These are phyloP conservation scores for Entophlyctis luteolus DNA, from an alignment of 192 early-diverging fungal genomes.

Conservation along the genomic window DNA sequence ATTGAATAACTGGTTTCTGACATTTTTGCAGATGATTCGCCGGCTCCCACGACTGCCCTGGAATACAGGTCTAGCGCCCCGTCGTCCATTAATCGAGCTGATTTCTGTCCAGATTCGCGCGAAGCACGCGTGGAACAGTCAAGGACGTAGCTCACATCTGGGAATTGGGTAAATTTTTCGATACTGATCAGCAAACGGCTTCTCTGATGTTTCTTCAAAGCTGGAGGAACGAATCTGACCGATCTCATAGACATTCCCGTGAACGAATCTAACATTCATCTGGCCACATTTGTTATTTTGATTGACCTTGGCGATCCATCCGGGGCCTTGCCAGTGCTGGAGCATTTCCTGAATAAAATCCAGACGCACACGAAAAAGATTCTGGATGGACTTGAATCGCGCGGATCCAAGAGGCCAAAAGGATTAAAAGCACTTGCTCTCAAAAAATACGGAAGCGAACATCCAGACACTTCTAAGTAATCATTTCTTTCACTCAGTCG, in stretches of 20 bases:
- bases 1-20: background rate
- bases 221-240: slow-evolving; percentile 43
- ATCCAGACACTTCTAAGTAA: slow-evolving; percentile 33
- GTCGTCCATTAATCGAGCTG: slow-evolving; percentile 10
- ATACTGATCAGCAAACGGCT: background rate
- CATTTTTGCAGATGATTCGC: slow-evolving; percentile 37
- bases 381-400: slow-evolving; percentile 37
- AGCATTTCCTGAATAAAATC: slow-evolving; percentile 34
- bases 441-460: slow-evolving; percentile 43
- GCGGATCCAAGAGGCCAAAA: slow-evolving; percentile 51
- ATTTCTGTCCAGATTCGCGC: slow-evolving; percentile 12
- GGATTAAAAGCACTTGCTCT: slow-evolving; percentile 30
- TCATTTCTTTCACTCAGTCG: background rate
- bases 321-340: slow-evolving; percentile 30
- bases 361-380: slow-evolving; percentile 24
- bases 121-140: slow-evolving; percentile 43
- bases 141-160: slow-evolving; percentile 56
- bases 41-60: slow-evolving; percentile 43
- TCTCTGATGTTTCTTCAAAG: slow-evolving; percentile 14
- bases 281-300: slow-evolving; percentile 40
- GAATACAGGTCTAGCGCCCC: slow-evolving; percentile 46
- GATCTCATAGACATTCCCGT: slow-evolving; percentile 46
- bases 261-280: slow-evolving; percentile 48
- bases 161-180: slow-evolving; percentile 39
- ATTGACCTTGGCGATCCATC: slow-evolving; percentile 45